A percentile compares a stretch with the other conserved stretches of the same genome.
These are phyloP conservation scores for Fomitopsis schrenkii DNA, from an alignment of 1,284 basidiomycete species.

Conservation along the genomic window DNA sequence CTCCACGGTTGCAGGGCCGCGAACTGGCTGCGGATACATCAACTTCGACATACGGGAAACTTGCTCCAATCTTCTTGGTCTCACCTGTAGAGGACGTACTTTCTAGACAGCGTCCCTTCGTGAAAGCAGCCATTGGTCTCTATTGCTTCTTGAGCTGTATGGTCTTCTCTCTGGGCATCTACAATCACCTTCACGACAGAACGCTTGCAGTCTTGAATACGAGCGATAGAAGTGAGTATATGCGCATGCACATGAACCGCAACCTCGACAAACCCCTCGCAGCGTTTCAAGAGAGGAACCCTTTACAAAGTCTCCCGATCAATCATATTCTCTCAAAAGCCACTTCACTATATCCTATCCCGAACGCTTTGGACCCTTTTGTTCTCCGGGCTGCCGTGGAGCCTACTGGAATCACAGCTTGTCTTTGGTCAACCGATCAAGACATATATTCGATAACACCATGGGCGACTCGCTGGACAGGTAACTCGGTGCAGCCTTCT, in stretches of 20 bases:
- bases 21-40: not conserved
- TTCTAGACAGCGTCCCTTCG: not conserved
- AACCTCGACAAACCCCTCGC: not conserved
- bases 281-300: constrained; percentile 6
- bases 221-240: not conserved
- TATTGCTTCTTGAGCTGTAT: not conserved
- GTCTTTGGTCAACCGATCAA: constrained; percentile 44
- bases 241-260: not conserved
- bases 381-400: constrained; percentile 15
- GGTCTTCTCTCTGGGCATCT: not conserved
- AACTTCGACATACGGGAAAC: not conserved
- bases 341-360: constrained; percentile 21
- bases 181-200: not conserved
- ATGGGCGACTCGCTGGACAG: constrained; percentile 46
- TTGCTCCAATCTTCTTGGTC: not conserved
- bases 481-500: constrained; percentile 21
- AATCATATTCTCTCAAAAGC: constrained; percentile 27
- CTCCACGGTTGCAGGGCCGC: not conserved
- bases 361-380: constrained; percentile 22
- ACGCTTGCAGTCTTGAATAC: too few relatives aligned
- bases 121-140: not conserved
- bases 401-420: constrained; percentile 37
- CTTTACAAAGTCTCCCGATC: constrained; percentile 19
- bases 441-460: constrained; percentile 30
- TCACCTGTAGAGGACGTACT: not conserved